Conservation (phyloP, 2,329 filamentous ascomycete genomes). For the Aschersonia sp. region DNA sequence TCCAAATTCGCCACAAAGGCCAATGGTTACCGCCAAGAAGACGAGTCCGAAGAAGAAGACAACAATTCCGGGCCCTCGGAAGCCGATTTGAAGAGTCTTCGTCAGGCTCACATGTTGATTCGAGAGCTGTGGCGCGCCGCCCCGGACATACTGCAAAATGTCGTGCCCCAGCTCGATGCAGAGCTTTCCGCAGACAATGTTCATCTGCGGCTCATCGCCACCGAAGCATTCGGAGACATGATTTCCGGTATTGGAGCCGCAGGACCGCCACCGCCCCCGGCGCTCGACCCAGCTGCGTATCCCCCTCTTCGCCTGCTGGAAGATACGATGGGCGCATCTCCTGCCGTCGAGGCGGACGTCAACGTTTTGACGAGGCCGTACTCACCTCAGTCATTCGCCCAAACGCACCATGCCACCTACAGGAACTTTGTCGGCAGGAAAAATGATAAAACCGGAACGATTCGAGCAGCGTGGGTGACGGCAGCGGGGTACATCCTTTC, state of each 20-base stretch:
- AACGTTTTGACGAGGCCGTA: slow-evolving; percentile 67
- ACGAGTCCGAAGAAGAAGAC: slow-evolving; percentile 51
- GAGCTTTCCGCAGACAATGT: slow-evolving; percentile 85
- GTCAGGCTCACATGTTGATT: slow-evolving; percentile 78
- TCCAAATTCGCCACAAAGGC: slow-evolving; percentile 42
- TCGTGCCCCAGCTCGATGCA: slow-evolving; percentile 84
- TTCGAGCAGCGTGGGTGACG: slow-evolving; percentile 76
- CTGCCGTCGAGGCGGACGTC: slow-evolving; percentile 23
- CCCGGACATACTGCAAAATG: slow-evolving; percentile 77
- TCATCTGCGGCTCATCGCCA: slow-evolving; percentile 72
- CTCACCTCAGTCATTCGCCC: slow-evolving; percentile 79
- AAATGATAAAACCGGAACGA: slow-evolving; percentile 71
- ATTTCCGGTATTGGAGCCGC: slow-evolving; percentile 86
- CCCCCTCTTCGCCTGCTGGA: slow-evolving; percentile 57
- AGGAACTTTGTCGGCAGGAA: slow-evolving; percentile 71
- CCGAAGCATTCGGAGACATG: slow-evolving; percentile 90
- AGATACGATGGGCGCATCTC: slow-evolving; percentile 27
- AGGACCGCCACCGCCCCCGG: slow-evolving; percentile 59
- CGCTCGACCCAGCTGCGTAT: slow-evolving; percentile 69
- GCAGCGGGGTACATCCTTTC: slow-evolving; percentile 72
- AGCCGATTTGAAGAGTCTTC: slow-evolving; percentile 72
- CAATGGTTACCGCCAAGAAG: slow-evolving; percentile 43
- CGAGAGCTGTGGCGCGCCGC: slow-evolving; percentile 89
- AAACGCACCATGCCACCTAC: slow-evolving; percentile 65
- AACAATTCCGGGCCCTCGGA: slow-evolving; percentile 51